phyloP scores from a whole-genome alignment of 768 basidiomycete species.

The Kwoniella botswanensis region DNA sequence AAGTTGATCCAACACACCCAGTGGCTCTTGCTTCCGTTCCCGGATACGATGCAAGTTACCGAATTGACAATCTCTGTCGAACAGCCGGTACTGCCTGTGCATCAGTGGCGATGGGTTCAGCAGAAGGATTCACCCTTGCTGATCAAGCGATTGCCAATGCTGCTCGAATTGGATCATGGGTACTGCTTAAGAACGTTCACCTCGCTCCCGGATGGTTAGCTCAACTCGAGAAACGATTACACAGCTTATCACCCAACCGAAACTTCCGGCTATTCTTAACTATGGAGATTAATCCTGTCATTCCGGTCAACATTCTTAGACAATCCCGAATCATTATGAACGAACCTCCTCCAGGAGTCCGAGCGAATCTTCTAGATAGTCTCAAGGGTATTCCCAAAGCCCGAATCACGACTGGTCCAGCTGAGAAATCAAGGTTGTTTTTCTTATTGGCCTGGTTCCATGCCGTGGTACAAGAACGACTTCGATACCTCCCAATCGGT shows the following conservation, averaged over 20 bases:
- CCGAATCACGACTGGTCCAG: slow-evolving; percentile 76
- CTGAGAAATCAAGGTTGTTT: slow-evolving; percentile 88
- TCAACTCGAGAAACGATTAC: slow-evolving; percentile 93
- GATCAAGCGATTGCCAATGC: slow-evolving; percentile 95
- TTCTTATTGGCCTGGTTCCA: slow-evolving; percentile 99
- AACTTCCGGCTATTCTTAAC: slow-evolving; percentile 97
- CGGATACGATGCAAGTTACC: slow-evolving; percentile 98
- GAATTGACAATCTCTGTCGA: slow-evolving; percentile 58
- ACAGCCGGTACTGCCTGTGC: slow-evolving; percentile 76
- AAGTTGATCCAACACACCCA: slow-evolving; percentile 79
- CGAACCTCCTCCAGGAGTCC: slow-evolving; percentile 95
- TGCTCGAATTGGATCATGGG: slow-evolving; percentile 92
- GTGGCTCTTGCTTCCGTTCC: slow-evolving; percentile 89
- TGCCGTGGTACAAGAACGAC: slow-evolving; percentile 92
- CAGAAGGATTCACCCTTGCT: slow-evolving; percentile 93
- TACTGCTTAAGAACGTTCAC: slow-evolving; percentile 95
- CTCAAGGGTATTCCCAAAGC: slow-evolving; percentile 75
- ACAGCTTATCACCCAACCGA: slow-evolving; percentile 84
- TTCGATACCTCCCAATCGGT: slow-evolving; percentile 92
- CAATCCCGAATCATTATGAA: slow-evolving; percentile 98
- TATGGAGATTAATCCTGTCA: slow-evolving; percentile 93
- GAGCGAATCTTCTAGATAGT: slow-evolving; percentile 92
- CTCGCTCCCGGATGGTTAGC: slow-evolving; percentile 94
- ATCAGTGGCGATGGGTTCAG: slow-evolving; percentile 97
- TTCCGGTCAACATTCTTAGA: slow-evolving; percentile 94